Conservation (phyloP, 352 stramenopile species). For the Elongisporangium undulatum region DNA sequence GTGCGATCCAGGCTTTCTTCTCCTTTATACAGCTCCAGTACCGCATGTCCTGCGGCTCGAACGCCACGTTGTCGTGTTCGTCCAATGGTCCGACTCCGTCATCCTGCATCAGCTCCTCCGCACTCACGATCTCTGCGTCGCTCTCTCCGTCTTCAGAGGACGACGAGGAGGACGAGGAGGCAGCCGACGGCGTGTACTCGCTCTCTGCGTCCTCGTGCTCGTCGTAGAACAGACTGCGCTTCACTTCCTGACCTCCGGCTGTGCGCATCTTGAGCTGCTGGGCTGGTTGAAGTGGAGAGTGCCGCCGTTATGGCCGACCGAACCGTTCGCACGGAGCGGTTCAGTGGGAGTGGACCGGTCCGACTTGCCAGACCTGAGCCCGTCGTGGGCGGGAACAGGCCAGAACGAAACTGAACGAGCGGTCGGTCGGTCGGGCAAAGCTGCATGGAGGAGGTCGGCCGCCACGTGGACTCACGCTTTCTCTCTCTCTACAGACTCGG, state of each 20-base stretch:
- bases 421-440: not conserved
- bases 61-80: conserved; percentile 26
- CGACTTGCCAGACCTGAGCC: not conserved
- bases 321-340: not conserved
- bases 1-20: conserved; percentile 22
- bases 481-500: not conserved
- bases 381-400: not conserved
- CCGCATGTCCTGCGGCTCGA: conserved; percentile 21
- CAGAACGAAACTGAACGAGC: not conserved
- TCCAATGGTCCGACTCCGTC: conserved; percentile 5
- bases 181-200: conserved; percentile 24
- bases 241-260: not conserved
- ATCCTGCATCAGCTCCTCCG: conserved; percentile 7
- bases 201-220: conserved; percentile 20
- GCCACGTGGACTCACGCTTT: not conserved
- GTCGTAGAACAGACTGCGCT: conserved; percentile 1
- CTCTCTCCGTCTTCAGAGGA: conserved; percentile 8
- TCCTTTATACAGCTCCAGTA: conserved; percentile 22
- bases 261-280: no score
- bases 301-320: not conserved
- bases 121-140: conserved; percentile 18
- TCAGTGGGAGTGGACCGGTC: not conserved
- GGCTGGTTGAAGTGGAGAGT: not conserved
- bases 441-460: not conserved
- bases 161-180: conserved; percentile 2